These are phyloP conservation scores for Croton setiger DNA, from an alignment of 441 rosid species.

Conservation along the genomic window DNA sequence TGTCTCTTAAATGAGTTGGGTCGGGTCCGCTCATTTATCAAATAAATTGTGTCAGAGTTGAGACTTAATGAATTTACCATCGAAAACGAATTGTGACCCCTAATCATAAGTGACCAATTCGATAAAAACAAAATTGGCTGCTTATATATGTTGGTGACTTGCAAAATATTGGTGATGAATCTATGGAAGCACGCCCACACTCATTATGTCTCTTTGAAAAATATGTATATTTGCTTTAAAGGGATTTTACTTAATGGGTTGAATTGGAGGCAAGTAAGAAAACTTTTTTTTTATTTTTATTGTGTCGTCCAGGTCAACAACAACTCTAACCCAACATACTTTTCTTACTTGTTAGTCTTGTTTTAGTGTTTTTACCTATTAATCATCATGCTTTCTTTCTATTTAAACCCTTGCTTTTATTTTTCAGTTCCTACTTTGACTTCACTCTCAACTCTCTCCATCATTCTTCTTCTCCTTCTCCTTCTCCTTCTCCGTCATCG, in stretches of 20 bases:
- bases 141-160: background rate
- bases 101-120: background rate
- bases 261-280: conserved; percentile 39
- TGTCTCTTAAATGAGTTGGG: too few relatives aligned
- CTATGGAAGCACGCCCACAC: conserved; percentile 59
- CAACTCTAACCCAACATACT: conserved; percentile 18
- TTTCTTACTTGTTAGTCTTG: conserved; percentile 24
- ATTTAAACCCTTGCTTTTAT: conserved; percentile 19
- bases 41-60: too few relatives aligned
- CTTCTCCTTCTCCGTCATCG: background rate
- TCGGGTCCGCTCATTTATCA: too few relatives aligned
- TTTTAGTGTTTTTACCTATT: conserved; percentile 18
- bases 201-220: conserved; percentile 45
- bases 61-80: too few relatives aligned
- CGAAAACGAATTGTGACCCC: too few relatives aligned
- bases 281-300: too few relatives aligned
- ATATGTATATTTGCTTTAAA: conserved; percentile 35
- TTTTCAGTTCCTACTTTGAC: conserved; percentile 6
- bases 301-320: conserved; percentile 25
- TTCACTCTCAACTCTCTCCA: background rate
- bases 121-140: background rate
- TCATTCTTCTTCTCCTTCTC: conserved; percentile 1
- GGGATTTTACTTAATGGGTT: conserved; percentile 29
- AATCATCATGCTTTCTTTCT: conserved; percentile 13
- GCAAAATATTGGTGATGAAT: conserved; percentile 20